Evolutionary conservation across 2,329 filamentous ascomycete genomes (phyloP), one percentile per base, ranked within the genome.

Genomic region (Sporothrix sp.): DNA sequence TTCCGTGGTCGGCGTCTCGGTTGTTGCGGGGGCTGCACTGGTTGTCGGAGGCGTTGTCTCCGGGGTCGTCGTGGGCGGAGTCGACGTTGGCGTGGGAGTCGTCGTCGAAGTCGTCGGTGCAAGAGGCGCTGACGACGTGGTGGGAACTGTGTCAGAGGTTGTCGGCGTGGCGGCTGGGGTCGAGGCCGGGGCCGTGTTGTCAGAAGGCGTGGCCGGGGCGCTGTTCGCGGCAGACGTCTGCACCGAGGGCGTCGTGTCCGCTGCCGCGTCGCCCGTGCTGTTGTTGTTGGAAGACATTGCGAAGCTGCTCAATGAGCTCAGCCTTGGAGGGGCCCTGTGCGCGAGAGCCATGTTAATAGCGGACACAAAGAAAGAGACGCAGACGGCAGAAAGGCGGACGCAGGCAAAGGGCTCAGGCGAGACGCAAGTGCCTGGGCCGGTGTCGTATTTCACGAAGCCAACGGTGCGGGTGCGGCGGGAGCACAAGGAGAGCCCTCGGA

Each of bases 221-320:
- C 43, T 25, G 45, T 37, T 52, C n/a, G 50, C 30, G 18, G 50
- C 52, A 16, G 54, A 50, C 20, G 56, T 23, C 50, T 52, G 46
- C 43, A 45, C 45, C 32, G 37, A 21, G 7, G 51, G 16, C 40
- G 45, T 28, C 20, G 51, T 37, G 38, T 40, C 38, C 21, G 51
- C 43, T 27, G 47, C 48, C 53, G 54, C 49, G 49, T 39, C 52
- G 27, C 23, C 53, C 51, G 57, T 56, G 57, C 58, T 61, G 52
- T 60, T 62, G 38, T n/a, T n/a, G n/a, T 47, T 51, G 50, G 58
- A 59, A 45, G 61, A 62, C 64, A 66, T 66, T 52, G 52, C 53
- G 57, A 64, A 60, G 45, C 50, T 43, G 45, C 58, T 44, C 36
- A 58, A 55, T 47, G 59, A 61, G 53, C 53, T 58, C 35, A 63